phyloP scores from a whole-genome alignment of 2,329 filamentous ascomycete genomes.

The Helicocarpus griseus region DNA sequence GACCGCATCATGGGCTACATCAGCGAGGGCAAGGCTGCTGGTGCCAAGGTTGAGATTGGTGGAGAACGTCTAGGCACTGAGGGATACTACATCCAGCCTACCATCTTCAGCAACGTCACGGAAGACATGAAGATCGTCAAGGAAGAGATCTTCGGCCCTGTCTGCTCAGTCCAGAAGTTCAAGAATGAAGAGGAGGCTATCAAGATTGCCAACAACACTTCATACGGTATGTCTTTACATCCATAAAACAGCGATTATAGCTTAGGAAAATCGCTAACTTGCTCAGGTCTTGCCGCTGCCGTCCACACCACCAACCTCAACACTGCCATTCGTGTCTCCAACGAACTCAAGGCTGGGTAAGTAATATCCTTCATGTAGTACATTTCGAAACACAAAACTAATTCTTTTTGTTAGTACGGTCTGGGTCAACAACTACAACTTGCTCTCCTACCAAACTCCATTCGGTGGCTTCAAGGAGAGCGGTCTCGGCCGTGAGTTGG shows the following conservation, averaged over 20 bases:
- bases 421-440: conserved; percentile 63
- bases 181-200: conserved; percentile 65
- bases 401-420: conserved; percentile 34
- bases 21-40: conserved; percentile 55
- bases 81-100: conserved; percentile 83
- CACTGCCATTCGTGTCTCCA: conserved; percentile 65
- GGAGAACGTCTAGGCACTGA: conserved; percentile 63
- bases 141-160: conserved; percentile 77
- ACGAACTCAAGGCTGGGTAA: conserved; percentile 56
- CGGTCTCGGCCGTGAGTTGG: conserved; percentile 36
- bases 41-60: conserved; percentile 54
- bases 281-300: conserved; percentile 52
- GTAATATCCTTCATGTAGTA: conserved; percentile 42
- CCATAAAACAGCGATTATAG: not conserved
- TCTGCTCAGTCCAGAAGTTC: conserved; percentile 66
- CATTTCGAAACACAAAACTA: not conserved
- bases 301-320: conserved; percentile 67
- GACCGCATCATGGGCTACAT: conserved; percentile 71
- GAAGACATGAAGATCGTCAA: conserved; percentile 62
- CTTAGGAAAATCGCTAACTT: not conserved
- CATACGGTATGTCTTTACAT: conserved; percentile 47
- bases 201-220: conserved; percentile 60
- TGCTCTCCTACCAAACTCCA: conserved; percentile 52
- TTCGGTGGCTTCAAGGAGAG: conserved; percentile 38
- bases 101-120: conserved; percentile 67